Percentiles rank a stretch among this genome's conserved stretches.
Conservation (phyloP, 2,329 filamentous ascomycete species). For the Stachybotrys echinatus region DNA sequence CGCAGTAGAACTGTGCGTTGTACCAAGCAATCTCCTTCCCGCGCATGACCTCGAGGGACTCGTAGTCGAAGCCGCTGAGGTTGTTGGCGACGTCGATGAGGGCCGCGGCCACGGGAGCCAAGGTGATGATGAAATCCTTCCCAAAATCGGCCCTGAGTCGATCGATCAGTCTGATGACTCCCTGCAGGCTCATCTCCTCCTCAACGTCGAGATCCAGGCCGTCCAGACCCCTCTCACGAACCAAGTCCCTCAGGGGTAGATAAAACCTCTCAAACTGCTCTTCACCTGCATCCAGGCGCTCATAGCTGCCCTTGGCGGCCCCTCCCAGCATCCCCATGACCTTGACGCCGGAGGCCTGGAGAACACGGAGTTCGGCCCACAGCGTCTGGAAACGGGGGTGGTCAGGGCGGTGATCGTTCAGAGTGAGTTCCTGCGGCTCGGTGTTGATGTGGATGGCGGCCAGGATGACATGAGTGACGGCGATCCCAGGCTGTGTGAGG, state of each 20-base stretch:
- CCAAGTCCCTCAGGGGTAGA: constrained; percentile 57
- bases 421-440: constrained; percentile 58
- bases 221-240: constrained; percentile 57
- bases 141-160: constrained; percentile 66
- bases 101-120: constrained; percentile 78
- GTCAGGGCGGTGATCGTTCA: constrained; percentile 75
- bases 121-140: constrained; percentile 65
- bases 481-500: constrained; percentile 39
- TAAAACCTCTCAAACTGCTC: constrained; percentile 71
- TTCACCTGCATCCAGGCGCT: constrained; percentile 48
- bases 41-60: constrained; percentile 62
- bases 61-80: constrained; percentile 79
- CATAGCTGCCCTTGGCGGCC: constrained; percentile 69
- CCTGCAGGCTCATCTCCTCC: constrained; percentile 64
- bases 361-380: constrained; percentile 70
- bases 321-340: constrained; percentile 86
- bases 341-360: constrained; percentile 71
- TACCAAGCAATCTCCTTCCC: constrained; percentile 73
- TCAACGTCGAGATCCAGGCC: constrained; percentile 78
- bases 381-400: constrained; percentile 63
- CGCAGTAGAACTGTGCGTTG: constrained; percentile 90
- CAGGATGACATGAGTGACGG: constrained; percentile 75
- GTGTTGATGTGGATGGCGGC: constrained; percentile 82
- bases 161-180: constrained; percentile 62
- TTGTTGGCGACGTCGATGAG: constrained; percentile 50